phyloP scores from a whole-genome alignment of 2,329 filamentous ascomycete species.

The Colletotrichum horii region DNA sequence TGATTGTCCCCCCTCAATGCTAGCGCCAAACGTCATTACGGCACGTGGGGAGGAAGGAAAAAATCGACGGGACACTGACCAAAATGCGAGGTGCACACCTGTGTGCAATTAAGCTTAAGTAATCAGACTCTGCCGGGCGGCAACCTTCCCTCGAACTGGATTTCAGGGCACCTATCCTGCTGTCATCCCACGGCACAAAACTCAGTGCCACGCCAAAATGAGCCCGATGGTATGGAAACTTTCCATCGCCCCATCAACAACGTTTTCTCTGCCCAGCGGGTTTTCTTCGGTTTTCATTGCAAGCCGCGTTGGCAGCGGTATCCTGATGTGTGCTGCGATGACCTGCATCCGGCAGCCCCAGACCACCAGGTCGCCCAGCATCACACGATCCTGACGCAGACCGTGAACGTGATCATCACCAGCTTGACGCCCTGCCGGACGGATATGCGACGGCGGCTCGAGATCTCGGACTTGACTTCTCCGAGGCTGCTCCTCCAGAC shows the following conservation, averaged over 20 bases:
- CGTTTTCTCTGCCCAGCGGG: background rate
- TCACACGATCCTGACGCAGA: constrained; percentile 4
- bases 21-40: constrained; percentile 11
- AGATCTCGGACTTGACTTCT: constrained; percentile 8
- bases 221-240: background rate
- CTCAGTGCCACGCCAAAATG: background rate
- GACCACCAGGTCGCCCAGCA: background rate
- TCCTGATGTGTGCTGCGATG: background rate
- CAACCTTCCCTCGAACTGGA: background rate
- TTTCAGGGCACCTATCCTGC: background rate
- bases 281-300: background rate
- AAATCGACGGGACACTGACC: background rate
- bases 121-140: constrained; percentile 2
- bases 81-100: constrained; percentile 1
- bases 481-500: background rate
- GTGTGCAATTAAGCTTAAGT: constrained; percentile 2
- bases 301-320: background rate
- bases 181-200: background rate
- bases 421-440: background rate
- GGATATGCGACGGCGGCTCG: background rate
- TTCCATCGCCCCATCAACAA: background rate
- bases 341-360: background rate
- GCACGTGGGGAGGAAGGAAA: constrained; percentile 5
- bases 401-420: background rate
- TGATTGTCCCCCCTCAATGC: background rate